Evolutionary conservation across 495 filamentous ascomycete genomes (phyloP), one percentile per base, ranked within the genome.

Genomic region (Astrothelium subdiscretum): DNA sequence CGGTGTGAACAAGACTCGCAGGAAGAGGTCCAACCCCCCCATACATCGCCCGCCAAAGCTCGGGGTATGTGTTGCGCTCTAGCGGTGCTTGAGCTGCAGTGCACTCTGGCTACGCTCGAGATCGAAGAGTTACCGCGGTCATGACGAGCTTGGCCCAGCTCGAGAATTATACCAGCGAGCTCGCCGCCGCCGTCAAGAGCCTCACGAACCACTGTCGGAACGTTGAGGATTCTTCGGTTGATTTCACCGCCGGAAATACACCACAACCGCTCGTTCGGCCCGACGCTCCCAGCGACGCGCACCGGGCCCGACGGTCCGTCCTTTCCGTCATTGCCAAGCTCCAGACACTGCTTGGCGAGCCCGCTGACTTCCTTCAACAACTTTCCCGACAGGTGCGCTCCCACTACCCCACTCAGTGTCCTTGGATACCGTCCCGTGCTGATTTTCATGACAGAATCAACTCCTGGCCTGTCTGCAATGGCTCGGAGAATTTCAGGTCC

Each of bases 401-500:
- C 48, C 22, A 18, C 60, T 44, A 51, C 27, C 8, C 31, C 0
- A 12, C 20, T 29, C 1, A n/a, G 5, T 54, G 29, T n/a, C n/a
- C n/a, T n/a, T n/a, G 12, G 48, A 26, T 26, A 29, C 10, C 6
- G 6, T 27, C 24, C 6, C 8, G 2, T 0, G 29, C 2, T 8
- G 24, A 54, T 8, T 26, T 26, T 20, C 48, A 58, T 8, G 35
- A 58, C 64, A 74, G 74, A 75, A 61, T 57, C 70, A 77, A 61
- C 27, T 77, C 2, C 68, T 77, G 20, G 71, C 76, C 1, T 77
- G 75, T 61, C 48, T 79, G 15, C 65, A 71, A 60, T 79, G 76
- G 77, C 66, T 79, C 13, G 72, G 73, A 3, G 73, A 78, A 35
- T 76, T 75, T 59, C 75, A 77, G 57, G 69, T 79, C 3, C 72